Evolutionary conservation across 768 basidiomycete species (phyloP).

Genomic region (Phanerodontia chrysosporium): DNA sequence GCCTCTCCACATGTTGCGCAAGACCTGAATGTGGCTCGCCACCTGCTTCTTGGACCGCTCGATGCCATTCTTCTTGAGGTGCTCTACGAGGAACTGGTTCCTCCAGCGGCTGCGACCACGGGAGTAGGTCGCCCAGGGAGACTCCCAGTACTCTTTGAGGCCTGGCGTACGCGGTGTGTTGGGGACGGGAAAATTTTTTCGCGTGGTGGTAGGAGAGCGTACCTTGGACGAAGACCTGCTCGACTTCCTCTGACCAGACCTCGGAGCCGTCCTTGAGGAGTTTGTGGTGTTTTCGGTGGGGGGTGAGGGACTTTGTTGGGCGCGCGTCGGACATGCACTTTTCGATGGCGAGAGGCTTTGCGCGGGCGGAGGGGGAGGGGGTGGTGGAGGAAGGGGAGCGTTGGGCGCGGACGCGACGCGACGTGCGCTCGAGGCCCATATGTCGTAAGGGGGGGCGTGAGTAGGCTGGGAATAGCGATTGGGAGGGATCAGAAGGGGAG

Average conservation of each 20-base stretch:
- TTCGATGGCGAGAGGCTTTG: constrained; percentile 17
- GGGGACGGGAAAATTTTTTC: background rate
- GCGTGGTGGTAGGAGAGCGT: background rate
- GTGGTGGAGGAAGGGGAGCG: constrained; percentile 24
- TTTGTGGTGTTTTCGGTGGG: constrained; percentile 79
- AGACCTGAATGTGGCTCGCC: constrained; percentile 83
- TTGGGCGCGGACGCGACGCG: constrained; percentile 25
- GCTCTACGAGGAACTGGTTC: constrained; percentile 83
- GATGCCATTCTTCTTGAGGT: constrained; percentile 65
- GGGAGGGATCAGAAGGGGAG: constrained; percentile 20
- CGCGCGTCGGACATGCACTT: constrained; percentile 17
- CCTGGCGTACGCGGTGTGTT: constrained; percentile 34
- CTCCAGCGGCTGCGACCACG: constrained; percentile 78
- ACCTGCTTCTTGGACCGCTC: constrained; percentile 82
- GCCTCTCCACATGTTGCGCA: constrained; percentile 87
- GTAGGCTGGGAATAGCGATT: constrained; percentile 19
- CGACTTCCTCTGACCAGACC: constrained; percentile 80
- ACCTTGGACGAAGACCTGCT: constrained; percentile 32
- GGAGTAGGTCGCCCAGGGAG: constrained; percentile 76
- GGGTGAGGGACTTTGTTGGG: constrained; percentile 48
- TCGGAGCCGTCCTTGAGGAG: constrained; percentile 80
- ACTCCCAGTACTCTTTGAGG: constrained; percentile 74
- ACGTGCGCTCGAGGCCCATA: constrained; percentile 23
- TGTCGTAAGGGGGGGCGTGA: constrained; percentile 16
- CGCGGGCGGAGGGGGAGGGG: constrained; percentile 24